Base-by-base conservation (phyloP, 305 asterid genomes). In the Caryopteris hybrid region DNA sequence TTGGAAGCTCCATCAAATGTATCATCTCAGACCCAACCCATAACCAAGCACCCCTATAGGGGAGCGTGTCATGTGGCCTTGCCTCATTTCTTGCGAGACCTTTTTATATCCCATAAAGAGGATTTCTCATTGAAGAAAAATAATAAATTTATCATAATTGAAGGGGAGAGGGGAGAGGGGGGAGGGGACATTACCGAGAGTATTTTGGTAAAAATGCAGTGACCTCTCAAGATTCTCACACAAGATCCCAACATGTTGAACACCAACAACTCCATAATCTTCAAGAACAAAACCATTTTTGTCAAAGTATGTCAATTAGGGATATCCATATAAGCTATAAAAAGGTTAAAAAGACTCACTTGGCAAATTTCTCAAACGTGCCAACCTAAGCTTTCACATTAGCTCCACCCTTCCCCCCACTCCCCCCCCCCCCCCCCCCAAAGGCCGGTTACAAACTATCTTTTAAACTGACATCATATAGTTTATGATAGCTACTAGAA, bases 11-110 rank as follows among this genome's bases (percentile, higher is more conserved):
- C 98, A 93, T 93, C 59, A 93, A 54, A 77, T 90, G 98, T 81
- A 93, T 88, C 98, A 93, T 93, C 84, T 84, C 95, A 36, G 95
- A 74, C 21, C 98, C 97, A 25, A 90, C 94, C 96, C 98, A 93
- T 48, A 93, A 74, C 99, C 97, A 93, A 72, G 97, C 96, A 71
- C 97, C 97, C 71, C 95, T 83, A 27, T 90, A 93, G 6, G 97
- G 96, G 56, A 92, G 95, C 78, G 90, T 90, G 61, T 90, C 91
- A 59, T 90, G 89, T 52, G 98, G 98, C 3, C 98, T 82, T n/a
- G 98, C 96, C 86, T 88, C 96, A 34, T 92, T 92, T 80, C 86
- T 86, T 55, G 76, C 27, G 27, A 92, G 88, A 72, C 98, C 97
- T n/a, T n/a, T n/a, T n/a, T n/a, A n/a, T n/a, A n/a, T n/a, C n/a